phyloP scores from a whole-genome alignment of 2,329 filamentous ascomycete species.

The Sporothrix globosa region DNA sequence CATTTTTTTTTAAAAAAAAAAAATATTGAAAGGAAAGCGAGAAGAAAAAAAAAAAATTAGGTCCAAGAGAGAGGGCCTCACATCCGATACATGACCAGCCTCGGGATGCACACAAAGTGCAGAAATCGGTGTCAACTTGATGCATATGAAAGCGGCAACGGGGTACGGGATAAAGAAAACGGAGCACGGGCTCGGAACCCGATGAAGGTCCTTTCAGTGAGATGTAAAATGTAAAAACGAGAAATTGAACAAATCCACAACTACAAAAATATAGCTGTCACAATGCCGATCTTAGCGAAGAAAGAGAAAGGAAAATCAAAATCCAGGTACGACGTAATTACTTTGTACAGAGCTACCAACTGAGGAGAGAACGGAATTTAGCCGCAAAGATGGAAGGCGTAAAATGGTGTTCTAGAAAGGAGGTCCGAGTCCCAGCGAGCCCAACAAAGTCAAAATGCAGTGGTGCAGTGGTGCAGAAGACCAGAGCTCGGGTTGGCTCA shows the following conservation, averaged over 20 bases:
- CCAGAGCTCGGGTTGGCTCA: not conserved
- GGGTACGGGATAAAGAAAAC: no score
- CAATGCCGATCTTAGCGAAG: not conserved
- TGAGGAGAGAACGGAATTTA: not conserved
- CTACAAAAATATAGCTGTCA: not conserved
- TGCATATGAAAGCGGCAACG: no score
- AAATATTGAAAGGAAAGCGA: no score
- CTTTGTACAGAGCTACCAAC: not conserved
- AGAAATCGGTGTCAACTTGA: no score
- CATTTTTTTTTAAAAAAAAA: no score
- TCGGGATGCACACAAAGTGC: no score
- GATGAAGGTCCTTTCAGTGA: no score
- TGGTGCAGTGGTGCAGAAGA: not conserved
- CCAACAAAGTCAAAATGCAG: not conserved
- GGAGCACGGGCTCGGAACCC: no score
- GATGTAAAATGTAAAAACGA: no score
- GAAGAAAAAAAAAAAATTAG: not conserved
- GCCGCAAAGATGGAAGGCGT: slow-evolving; percentile 8
- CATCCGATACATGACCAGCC: not conserved
- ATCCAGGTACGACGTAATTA: not conserved
- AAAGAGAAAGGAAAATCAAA: not conserved
- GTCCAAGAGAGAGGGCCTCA: not conserved
- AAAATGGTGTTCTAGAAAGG: slow-evolving; percentile 12
- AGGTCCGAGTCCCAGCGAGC: not conserved
- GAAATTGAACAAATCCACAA: no score